These are phyloP conservation scores for Candida glaebosa DNA, from an alignment of 805 yeast genomes.

Conservation along the genomic window DNA sequence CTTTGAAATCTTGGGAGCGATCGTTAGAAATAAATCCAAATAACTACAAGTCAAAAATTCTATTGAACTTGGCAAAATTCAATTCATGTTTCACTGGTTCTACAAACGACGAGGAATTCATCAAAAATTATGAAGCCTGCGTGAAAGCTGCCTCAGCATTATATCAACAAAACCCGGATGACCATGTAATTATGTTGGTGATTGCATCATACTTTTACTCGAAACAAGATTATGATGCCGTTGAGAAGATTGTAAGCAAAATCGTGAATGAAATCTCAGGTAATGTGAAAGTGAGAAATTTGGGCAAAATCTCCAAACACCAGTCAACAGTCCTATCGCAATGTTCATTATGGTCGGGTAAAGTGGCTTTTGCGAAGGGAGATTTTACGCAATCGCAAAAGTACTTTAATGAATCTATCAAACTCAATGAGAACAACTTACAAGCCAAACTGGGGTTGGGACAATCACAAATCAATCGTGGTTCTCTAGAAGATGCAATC, in stretches of 20 bases:
- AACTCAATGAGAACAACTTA: slow-evolving; percentile 58
- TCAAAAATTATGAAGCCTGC: slow-evolving; percentile 54
- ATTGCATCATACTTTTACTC: slow-evolving; percentile 73
- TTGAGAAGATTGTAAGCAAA: slow-evolving; percentile 52
- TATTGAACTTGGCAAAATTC: slow-evolving; percentile 66
- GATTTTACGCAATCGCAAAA: slow-evolving; percentile 71
- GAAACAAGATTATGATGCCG: slow-evolving; percentile 55
- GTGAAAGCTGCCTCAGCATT: slow-evolving; percentile 44
- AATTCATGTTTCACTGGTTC: slow-evolving; percentile 59
- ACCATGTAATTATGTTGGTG: slow-evolving; percentile 61
- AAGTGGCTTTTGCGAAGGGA: slow-evolving; percentile 59
- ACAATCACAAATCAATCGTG: slow-evolving; percentile 74
- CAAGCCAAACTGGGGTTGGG: slow-evolving; percentile 81
- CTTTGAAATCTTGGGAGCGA: slow-evolving; percentile 79
- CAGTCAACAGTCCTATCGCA: slow-evolving; percentile 33
- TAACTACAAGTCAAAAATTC: slow-evolving; percentile 57
- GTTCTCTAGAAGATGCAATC: slow-evolving; percentile 76
- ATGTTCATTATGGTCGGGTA: slow-evolving; percentile 74
- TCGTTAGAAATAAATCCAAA: slow-evolving; percentile 62
- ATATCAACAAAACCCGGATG: slow-evolving; percentile 39
- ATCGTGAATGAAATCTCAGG: slow-evolving; percentile 34
- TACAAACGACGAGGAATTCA: slow-evolving; percentile 59
- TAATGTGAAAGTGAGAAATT: slow-evolving; percentile 12
- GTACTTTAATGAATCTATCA: slow-evolving; percentile 68
- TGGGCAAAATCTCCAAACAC: slow-evolving; percentile 22